These are phyloP conservation scores for Pinus albicaulis DNA, from an alignment of 75 land plant species.

Conservation along the genomic window DNA sequence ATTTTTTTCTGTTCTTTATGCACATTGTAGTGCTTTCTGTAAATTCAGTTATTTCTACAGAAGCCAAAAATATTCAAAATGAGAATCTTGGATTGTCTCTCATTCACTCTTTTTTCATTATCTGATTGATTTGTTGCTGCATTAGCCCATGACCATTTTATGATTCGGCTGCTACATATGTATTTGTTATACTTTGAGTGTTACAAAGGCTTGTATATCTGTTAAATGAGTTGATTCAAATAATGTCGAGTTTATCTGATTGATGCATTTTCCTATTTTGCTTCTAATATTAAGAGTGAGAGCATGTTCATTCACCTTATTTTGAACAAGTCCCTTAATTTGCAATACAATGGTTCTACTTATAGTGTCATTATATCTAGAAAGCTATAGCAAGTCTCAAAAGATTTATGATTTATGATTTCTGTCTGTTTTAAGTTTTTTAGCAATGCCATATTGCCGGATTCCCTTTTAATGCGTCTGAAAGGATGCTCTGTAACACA, in stretches of 20 bases:
- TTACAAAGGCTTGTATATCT: neutral
- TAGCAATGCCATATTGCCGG: too few species aligned
- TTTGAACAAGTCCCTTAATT: neutral
- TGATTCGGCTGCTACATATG: neutral
- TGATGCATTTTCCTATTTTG: neutral
- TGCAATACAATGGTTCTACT: neutral
- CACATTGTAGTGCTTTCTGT: conserved; percentile 3
- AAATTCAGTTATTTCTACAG: neutral
- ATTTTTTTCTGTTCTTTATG: conserved; percentile 4
- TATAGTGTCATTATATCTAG: neutral
- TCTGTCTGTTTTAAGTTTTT: too few species aligned
- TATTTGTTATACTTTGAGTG: conserved; percentile 4
- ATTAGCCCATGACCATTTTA: neutral
- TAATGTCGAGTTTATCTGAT: neutral
- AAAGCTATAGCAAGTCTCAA: neutral
- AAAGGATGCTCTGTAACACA: neutral
- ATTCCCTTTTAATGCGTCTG: neutral
- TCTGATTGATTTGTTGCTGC: neutral
- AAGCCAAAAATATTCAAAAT: neutral
- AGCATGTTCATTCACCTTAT: neutral
- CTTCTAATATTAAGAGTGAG: neutral
- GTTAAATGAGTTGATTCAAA: neutral
- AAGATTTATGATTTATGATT: neutral
- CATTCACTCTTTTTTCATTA: neutral
- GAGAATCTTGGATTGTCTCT: neutral